These are phyloP conservation scores for Saccharomyces pastorianus DNA, from an alignment of 1,139 yeast species.

Conservation along the genomic window DNA sequence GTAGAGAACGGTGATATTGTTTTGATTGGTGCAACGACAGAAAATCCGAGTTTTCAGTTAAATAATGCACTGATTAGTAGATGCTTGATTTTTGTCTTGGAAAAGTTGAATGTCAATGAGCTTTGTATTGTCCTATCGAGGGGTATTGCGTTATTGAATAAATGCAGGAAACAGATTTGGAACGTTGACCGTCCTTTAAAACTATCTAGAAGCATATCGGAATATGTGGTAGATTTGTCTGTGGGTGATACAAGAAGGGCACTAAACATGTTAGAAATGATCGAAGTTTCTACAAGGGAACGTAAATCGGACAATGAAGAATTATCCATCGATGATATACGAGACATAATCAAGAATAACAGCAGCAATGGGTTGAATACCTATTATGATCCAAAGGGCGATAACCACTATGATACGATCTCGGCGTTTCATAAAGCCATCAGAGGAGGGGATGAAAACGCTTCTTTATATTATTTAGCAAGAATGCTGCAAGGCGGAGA, in stretches of 20 bases:
- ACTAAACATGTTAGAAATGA: slow-evolving; percentile 62
- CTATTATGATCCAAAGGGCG: slow-evolving; percentile 82
- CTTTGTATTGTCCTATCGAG: slow-evolving; percentile 51
- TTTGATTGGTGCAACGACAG: slow-evolving; percentile 92
- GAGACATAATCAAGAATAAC: slow-evolving; percentile 21
- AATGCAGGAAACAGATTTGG: slow-evolving; percentile 42
- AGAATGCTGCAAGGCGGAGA: slow-evolving; percentile 90
- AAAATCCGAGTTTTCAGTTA: slow-evolving; percentile 86
- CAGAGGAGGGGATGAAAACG: slow-evolving; percentile 83
- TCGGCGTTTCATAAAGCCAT: slow-evolving; percentile 90
- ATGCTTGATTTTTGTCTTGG: slow-evolving; percentile 77
- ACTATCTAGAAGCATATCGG: slow-evolving; percentile 49
- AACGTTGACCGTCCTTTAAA: slow-evolving; percentile 36
- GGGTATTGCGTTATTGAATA: slow-evolving; percentile 56
- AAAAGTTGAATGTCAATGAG: slow-evolving; percentile 52
- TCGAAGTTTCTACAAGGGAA: slow-evolving; percentile 33
- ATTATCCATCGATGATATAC: slow-evolving; percentile 11
- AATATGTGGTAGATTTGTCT: slow-evolving; percentile 66
- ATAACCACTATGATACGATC: slow-evolving; percentile 86
- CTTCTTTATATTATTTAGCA: slow-evolving; percentile 76
- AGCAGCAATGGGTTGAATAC: slow-evolving; percentile 35
- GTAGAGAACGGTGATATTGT: slow-evolving; percentile 61
- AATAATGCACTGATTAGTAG: slow-evolving; percentile 84
- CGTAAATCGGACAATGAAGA: slow-evolving; percentile 6
- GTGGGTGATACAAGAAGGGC: slow-evolving; percentile 89